A percentile compares a stretch with the other conserved stretches of the same genome.
Evolutionary conservation across 2,329 filamentous ascomycete genomes (phyloP).

Genomic region (Exutisphaerella laricina): DNA sequence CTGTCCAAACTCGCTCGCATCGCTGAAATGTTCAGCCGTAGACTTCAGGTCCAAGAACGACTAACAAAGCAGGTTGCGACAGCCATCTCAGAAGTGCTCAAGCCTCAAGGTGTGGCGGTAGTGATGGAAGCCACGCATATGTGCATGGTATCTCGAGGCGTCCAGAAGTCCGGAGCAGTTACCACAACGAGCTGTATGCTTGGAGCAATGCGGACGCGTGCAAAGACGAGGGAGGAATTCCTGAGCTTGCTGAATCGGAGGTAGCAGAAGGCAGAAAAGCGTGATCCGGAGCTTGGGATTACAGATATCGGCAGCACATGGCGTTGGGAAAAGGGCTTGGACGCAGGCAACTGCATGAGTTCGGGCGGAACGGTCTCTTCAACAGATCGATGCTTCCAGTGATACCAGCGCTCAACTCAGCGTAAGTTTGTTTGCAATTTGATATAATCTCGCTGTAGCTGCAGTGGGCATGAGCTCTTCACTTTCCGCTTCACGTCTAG

Average conservation of each 20-base stretch:
- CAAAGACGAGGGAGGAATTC: slow-evolving; percentile 95
- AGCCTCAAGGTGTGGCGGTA: slow-evolving; percentile 90
- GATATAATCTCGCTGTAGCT: not conserved
- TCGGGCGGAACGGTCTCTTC: slow-evolving; percentile 24
- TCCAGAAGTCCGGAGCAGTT: slow-evolving; percentile 78
- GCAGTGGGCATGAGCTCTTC: too few species aligned
- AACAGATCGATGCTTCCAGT: slow-evolving; percentile 27
- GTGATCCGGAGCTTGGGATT: slow-evolving; percentile 10
- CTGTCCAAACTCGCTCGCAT: slow-evolving; percentile 94
- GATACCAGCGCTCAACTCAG: slow-evolving; percentile 35
- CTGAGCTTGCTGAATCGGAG: slow-evolving; percentile 57
- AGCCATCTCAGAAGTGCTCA: slow-evolving; percentile 85
- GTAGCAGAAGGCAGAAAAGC: slow-evolving; percentile 4
- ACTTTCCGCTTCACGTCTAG: too few species aligned
- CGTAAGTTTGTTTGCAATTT: slow-evolving; percentile 25
- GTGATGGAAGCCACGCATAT: slow-evolving; percentile 96
- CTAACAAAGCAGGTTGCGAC: slow-evolving; percentile 94
- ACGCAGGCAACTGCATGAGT: slow-evolving; percentile 6
- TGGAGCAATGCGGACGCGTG: slow-evolving; percentile 87
- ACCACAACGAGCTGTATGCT: slow-evolving; percentile 97
- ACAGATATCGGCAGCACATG: slow-evolving; percentile 11
- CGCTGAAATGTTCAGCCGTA: slow-evolving; percentile 91
- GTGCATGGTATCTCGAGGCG: slow-evolving; percentile 99
- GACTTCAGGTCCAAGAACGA: slow-evolving; percentile 92
- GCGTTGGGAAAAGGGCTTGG: slow-evolving; percentile 7